phyloP scores from a whole-genome alignment of 768 basidiomycete species.

The Macrolepiota dolichaula region DNA sequence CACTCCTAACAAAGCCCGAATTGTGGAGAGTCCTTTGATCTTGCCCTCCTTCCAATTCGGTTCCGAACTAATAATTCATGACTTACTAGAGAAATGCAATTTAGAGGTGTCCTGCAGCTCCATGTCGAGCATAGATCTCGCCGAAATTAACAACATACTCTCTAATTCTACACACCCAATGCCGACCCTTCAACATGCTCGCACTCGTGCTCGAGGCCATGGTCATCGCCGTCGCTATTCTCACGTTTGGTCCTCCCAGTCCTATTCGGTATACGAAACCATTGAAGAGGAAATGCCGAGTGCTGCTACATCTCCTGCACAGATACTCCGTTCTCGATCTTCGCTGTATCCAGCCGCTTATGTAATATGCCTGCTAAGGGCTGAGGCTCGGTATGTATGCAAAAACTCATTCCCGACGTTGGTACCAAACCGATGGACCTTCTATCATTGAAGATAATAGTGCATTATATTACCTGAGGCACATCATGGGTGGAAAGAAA shows the following conservation, averaged over 20 bases:
- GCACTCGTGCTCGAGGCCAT: conserved; percentile 54
- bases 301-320: too few species aligned
- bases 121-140: too few species aligned
- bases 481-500: too few species aligned
- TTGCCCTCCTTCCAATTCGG: conserved; percentile 68
- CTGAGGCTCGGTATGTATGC: too few species aligned
- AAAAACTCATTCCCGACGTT: too few species aligned
- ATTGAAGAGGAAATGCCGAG: conserved; percentile 73
- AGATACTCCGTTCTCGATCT: too few species aligned
- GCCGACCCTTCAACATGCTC: conserved; percentile 33
- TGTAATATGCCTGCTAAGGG: too few species aligned
- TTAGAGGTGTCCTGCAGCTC: conserved; percentile 64
- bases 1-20: conserved; percentile 43
- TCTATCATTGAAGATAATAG: too few species aligned
- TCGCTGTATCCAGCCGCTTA: too few species aligned
- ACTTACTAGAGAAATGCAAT: conserved; percentile 64
- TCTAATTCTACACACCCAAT: conserved; percentile 45
- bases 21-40: conserved; percentile 64
- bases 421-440: too few species aligned
- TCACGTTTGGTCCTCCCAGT: conserved; percentile 55
- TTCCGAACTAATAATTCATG: conserved; percentile 64
- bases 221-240: conserved; percentile 73
- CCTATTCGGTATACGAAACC: conserved; percentile 68
- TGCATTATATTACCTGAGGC: too few species aligned
- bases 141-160: conserved; percentile 64